Evolutionary conservation across 106 monocot genomes (phyloP), one percentile per base, ranked within the genome.

Genomic region (Platanthera guangdongensis): DNA sequence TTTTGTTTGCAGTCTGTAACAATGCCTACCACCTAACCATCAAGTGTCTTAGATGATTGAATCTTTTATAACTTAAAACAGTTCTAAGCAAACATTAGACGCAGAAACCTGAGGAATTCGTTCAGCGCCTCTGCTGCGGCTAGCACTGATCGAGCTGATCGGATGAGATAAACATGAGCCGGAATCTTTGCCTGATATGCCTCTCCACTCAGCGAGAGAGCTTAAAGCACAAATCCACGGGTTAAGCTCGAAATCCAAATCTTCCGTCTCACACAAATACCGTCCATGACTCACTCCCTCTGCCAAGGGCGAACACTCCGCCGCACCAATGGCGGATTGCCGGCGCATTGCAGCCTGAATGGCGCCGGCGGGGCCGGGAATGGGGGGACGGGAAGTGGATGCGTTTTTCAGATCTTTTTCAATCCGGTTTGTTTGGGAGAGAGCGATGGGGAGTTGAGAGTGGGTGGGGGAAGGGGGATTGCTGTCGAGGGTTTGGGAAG

Each of bases 291-390:
- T 9, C 9, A 74, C 57, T 12, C 22, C 64, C 50, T 50, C 73
- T 47, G 50, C 63, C 6, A 70, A 15, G 72, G 21, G 1, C 1
- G 45, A 25, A 8, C 67, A 50, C 46, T 45, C 2, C 12, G 68
- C 47, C 50, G 47, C 50, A 57, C 59, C 71, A 7, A 52, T 28
- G 49, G 78, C 73, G 54, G 71, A 74, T 71, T 47, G 75, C 11
- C 89, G 83, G 77, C 76, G 85, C 85, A 89, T 85, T 51, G 85
- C 75, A 8, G 85, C 78, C 76, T 92, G 92, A 9, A 89, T 78
- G 5, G 80, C 60, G 19, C 89, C 92, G 53, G 87, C 92, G 19
- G 92, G 87, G 6, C 92, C 92, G 11, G 92, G 92, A 72, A 92
- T 92, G 74, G 68, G 68, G 39, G 70, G 75, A 8, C 69, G 51